Conservation (phyloP, 371 early-diverging fungal genomes). For the Mortierella sp. region DNA sequence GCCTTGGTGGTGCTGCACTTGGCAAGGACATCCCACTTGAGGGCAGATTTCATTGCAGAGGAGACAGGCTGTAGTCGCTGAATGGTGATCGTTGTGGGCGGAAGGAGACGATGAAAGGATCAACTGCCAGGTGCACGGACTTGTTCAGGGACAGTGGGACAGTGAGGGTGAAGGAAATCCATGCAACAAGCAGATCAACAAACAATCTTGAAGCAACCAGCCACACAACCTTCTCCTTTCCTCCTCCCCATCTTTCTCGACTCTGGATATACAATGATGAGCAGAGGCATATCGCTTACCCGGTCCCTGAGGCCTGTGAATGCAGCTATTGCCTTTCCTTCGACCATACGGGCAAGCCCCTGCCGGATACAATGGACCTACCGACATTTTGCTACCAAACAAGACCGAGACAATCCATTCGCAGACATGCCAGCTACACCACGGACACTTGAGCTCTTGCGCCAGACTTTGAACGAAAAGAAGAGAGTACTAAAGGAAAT, state of each 20-base stretch:
- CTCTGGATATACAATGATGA: background rate
- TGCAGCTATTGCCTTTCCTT: background rate
- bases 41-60: constrained; percentile 64
- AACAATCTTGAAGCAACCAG: no score
- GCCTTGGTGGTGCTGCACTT: constrained; percentile 93
- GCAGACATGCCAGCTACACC: constrained; percentile 10
- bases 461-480: constrained; percentile 25
- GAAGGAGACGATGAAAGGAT: background rate
- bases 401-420: constrained; percentile 19
- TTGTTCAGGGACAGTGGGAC: no score
- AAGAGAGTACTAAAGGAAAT: constrained; percentile 28
- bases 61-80: constrained; percentile 39
- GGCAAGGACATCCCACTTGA: constrained; percentile 76
- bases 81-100: constrained; percentile 25
- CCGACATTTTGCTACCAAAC: constrained; percentile 27
- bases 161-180: no score
- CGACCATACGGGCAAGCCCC: background rate
- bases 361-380: background rate
- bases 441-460: constrained; percentile 28
- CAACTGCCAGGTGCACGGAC: background rate
- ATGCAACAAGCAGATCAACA: no score
- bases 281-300: background rate
- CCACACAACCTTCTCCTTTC: background rate
- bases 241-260: background rate
- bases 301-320: constrained; percentile 1